Evolutionary conservation across 352 stramenopile species (phyloP).

Genomic region (Phytophthora capsici): DNA sequence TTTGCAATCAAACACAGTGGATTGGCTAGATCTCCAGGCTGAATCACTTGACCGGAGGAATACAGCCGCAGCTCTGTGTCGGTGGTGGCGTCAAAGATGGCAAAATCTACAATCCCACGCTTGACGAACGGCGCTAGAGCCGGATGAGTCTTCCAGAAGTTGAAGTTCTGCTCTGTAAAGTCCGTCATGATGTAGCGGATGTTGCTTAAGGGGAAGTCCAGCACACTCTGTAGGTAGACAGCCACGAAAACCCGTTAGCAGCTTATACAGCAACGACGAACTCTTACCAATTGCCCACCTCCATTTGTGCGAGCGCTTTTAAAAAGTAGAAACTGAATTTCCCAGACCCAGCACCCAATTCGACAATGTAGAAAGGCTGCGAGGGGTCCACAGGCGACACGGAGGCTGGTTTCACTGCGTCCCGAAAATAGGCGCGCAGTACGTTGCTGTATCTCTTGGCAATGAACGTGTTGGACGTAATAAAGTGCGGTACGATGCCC

Average conservation of each 20-base stretch:
- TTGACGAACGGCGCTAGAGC: conserved; percentile 87
- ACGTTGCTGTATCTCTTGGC: conserved; percentile 89
- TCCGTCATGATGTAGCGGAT: conserved; percentile 97
- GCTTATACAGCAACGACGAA: too few relatives aligned
- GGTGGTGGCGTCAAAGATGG: conserved; percentile 93
- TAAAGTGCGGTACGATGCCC: conserved; percentile 96
- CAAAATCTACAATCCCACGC: conserved; percentile 90
- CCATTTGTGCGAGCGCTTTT: conserved; percentile 77
- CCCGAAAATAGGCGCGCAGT: conserved; percentile 70
- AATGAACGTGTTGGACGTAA: conserved; percentile 96
- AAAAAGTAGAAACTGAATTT: conserved; percentile 97
- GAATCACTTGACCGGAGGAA: conserved; percentile 60
- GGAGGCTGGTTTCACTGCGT: conserved; percentile 44
- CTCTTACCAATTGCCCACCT: conserved; percentile 32
- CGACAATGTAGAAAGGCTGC: conserved; percentile 94
- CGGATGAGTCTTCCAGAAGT: conserved; percentile 93
- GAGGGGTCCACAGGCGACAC: conserved; percentile 63
- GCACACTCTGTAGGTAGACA: conserved; percentile 44
- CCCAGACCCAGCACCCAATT: conserved; percentile 92
- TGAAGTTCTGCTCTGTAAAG: conserved; percentile 94
- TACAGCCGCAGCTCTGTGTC: conserved; percentile 84
- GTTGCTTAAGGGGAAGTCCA: conserved; percentile 90
- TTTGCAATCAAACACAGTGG: conserved; percentile 93
- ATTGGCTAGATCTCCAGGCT: conserved; percentile 71
- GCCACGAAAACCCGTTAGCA: conserved; percentile 1